A percentile compares a stretch with the other conserved stretches of the same genome.
phyloP scores from a whole-genome alignment of 2,329 filamentous ascomycete genomes.

The Diatrype stigma region DNA sequence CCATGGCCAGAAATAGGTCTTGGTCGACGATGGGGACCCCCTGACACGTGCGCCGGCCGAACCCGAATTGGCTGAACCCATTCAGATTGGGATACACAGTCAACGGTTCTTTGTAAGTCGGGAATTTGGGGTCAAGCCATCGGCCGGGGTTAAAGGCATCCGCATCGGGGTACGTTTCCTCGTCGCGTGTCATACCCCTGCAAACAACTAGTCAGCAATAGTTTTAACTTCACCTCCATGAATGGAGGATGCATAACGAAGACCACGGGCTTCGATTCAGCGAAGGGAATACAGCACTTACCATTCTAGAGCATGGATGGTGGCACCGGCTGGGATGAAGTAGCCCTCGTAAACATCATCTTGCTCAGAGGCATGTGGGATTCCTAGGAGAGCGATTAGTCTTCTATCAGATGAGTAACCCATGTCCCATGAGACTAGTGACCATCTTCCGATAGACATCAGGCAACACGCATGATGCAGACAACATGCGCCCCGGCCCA shows the following conservation, averaged over 20 bases:
- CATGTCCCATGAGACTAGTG: neutral
- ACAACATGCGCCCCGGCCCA: no score
- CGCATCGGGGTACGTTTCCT: slow-evolving; percentile 32
- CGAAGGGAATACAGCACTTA: slow-evolving; percentile 20
- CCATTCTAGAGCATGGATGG: slow-evolving; percentile 50
- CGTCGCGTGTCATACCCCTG: slow-evolving; percentile 43
- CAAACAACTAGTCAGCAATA: no score
- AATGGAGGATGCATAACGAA: no score
- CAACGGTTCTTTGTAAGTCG: slow-evolving; percentile 36
- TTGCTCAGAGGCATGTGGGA: slow-evolving; percentile 46
- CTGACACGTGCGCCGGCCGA: slow-evolving; percentile 46
- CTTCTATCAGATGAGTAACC: neutral
- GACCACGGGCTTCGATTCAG: no score
- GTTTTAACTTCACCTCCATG: no score
- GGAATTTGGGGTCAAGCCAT: slow-evolving; percentile 33
- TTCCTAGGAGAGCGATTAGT: slow-evolving; percentile 26
- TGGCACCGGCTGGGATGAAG: slow-evolving; percentile 47
- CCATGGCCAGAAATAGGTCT: slow-evolving; percentile 36
- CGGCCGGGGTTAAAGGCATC: slow-evolving; percentile 37
- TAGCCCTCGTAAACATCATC: slow-evolving; percentile 51
- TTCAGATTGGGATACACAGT: slow-evolving; percentile 33
- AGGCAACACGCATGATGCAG: neutral
- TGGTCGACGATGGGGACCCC: slow-evolving; percentile 38
- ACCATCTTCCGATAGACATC: neutral
- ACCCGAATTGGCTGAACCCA: slow-evolving; percentile 47